These are phyloP conservation scores for Arthrobotrys sinensis DNA, from an alignment of 2,329 filamentous ascomycete genomes.

Conservation along the genomic window DNA sequence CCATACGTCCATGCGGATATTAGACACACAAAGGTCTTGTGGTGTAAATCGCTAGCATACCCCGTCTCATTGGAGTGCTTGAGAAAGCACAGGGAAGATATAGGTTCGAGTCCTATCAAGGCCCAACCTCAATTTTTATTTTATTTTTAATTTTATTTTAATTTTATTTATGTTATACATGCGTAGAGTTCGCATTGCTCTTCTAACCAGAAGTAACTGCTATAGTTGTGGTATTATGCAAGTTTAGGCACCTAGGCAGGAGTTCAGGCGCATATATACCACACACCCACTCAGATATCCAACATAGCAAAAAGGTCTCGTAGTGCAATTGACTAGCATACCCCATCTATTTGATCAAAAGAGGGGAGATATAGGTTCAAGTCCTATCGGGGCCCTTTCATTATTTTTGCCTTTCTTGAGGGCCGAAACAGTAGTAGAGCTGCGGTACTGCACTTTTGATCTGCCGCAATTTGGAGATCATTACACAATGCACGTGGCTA, in stretches of 20 bases:
- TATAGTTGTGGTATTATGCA: too few species aligned
- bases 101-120: conserved; percentile 39
- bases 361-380: conserved; percentile 29
- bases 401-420: background rate
- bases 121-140: background rate
- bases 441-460: background rate
- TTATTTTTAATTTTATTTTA: background rate
- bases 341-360: background rate
- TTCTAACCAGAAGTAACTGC: too few species aligned
- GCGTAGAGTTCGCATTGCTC: background rate
- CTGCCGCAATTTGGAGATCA: too few species aligned
- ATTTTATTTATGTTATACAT: too few species aligned
- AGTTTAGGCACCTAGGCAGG: too few species aligned
- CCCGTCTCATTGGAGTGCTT: background rate
- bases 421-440: background rate
- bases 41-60: conserved; percentile 1
- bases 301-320: conserved; percentile 3
- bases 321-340: conserved; percentile 40
- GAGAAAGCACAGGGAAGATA: background rate
- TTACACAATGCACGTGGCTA: too few species aligned
- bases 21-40: background rate
- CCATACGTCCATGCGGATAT: background rate
- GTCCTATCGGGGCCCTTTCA: conserved; percentile 28
- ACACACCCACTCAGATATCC: too few species aligned
- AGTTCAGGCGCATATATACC: too few species aligned